Evolutionary conservation across 495 filamentous ascomycete species (phyloP), one percentile per base, ranked within the genome.

Genomic region (Hyphodiscus hymeniophilus): DNA sequence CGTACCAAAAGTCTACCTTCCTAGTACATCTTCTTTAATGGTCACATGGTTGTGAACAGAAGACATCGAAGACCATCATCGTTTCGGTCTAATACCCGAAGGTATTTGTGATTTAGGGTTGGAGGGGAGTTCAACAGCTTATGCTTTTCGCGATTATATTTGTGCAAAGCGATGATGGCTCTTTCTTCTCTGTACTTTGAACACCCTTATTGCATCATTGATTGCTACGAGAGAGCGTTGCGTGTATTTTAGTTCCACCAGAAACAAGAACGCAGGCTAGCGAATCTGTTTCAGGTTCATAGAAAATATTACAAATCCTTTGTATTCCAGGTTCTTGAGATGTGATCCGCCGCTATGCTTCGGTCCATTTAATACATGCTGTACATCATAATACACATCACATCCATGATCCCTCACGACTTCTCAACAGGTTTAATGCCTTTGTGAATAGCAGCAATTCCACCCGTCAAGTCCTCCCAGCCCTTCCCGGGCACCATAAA

Each of bases 391-490:
- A 15, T 36, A 36, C 34, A 36, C 13, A 18, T 36, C 15, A 15
- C 6, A n/a, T 7, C 15, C 34, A 36, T 36, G n/a, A n/a, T n/a
- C n/a, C n/a, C 15, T n/a, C 13, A 18, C 15, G 34, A 18, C 34
- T 36, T 36, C 3, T 33, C 39, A 43, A 86, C 50, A 3, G 89
- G 89, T 73, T 98, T 98, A 54, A 98, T 80, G 16, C 94, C 92
- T 73, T 90, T 95, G 66, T 97, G 94, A 57, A 97, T 89, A 42
- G 89, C 89, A 11, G 94, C 92, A 62, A 98, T 87, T 0, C 92
- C 92, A 28, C 84, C 81, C 0, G 84, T 96, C 60, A 98, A 60
- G 63, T 97, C 82, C 68, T 94, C 89, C 64, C 78, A 95, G 2
- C 87, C 87, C 42, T 79, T 65, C 1, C 86, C 87, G 16, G 83